Evolutionary conservation across 1,284 basidiomycete species (phyloP).

Genomic region (Coriolopsis trogii): DNA sequence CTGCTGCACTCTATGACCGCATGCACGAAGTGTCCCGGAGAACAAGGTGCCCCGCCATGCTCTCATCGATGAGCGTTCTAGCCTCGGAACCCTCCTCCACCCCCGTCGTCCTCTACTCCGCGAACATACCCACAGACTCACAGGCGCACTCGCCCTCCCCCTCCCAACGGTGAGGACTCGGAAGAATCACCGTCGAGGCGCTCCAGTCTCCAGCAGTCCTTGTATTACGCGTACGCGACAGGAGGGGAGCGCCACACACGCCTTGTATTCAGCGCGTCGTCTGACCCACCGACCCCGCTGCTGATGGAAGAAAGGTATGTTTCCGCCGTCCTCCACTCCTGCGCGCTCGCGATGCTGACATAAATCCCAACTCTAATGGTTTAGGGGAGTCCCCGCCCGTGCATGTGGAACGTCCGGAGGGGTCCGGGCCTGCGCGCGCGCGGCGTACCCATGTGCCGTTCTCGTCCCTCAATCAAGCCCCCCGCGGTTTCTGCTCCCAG

Average conservation of each 20-base stretch:
- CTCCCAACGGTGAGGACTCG: neutral
- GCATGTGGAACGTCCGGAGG: conserved; percentile 4
- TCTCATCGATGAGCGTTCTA: conserved; percentile 5
- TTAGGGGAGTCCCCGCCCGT: conserved; percentile 17
- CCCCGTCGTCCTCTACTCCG: conserved; percentile 16
- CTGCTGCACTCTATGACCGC: conserved; percentile 12
- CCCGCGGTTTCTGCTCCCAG: conserved; percentile 11
- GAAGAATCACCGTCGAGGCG: neutral
- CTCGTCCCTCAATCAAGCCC: conserved; percentile 19
- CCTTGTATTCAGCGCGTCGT: conserved; percentile 19
- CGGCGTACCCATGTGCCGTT: conserved; percentile 13
- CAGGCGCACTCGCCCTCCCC: neutral
- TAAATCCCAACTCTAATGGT: conserved; percentile 21
- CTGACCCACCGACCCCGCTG: conserved; percentile 14
- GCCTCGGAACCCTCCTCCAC: conserved; percentile 11
- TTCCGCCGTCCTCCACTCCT: neutral
- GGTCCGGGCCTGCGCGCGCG: conserved; percentile 2
- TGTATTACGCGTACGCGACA: conserved; percentile 1
- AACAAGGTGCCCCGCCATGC: conserved; percentile 19
- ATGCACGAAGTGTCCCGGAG: conserved; percentile 9
- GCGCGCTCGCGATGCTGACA: conserved; percentile 25
- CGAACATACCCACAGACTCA: conserved; percentile 7
- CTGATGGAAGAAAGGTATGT: conserved; percentile 26
- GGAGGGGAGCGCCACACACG: conserved; percentile 7
- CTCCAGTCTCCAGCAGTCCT: neutral